Base-by-base conservation (phyloP, 2,329 filamentous ascomycete species). In the Ophiostoma novo-ulmi region DNA sequence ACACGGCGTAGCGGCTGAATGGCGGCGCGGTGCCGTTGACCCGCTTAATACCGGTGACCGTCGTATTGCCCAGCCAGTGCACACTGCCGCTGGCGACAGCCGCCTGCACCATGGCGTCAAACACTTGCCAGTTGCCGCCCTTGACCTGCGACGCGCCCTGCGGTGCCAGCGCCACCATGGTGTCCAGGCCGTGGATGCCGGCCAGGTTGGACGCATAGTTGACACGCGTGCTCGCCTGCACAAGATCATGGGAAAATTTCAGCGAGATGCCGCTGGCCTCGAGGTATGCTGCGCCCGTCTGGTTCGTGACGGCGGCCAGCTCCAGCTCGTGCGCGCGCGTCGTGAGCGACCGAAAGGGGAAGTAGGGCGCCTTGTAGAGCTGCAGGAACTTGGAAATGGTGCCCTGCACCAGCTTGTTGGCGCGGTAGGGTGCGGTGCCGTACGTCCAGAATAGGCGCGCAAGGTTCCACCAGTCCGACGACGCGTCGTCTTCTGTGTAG, bases 71-170 rank as follows among this genome's bases (percentile, higher is more conserved):
- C 55, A 82, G 81, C 5, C 94, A 74, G 0, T 82, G 79, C 0
- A 91, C 88, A 3, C 84, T 81, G 1, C 92, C 90, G 0, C 82
- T 80, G 52, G 85, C 83, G 1, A 94, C 81, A 90, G 97, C 90
- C 0, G 82, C 80, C 52, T 86, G 83, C 1, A 94, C 81, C 91
- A 97, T 96, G 64, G 84, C 81, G n/a, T 89, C 85, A 77, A 99
- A 99, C 70, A 99, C 97, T 75, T 88, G 89, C 93, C 94, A 98
- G 79, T 98, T 99, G 1, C 95, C 95, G 7, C 93, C 93, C 17
- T 86, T 80, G 0, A 98, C 86, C 22, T 90, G 84, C 78, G 93
- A 87, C 0, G 94, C 92, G 7, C 93, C 93, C 69, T 94, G 90
- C 0, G 93, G 91, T 1, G 94, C 91, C 88, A 98, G 92, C 63